phyloP scores from a whole-genome alignment of 371 early-diverging fungal species.

The Mucor saturninus region DNA sequence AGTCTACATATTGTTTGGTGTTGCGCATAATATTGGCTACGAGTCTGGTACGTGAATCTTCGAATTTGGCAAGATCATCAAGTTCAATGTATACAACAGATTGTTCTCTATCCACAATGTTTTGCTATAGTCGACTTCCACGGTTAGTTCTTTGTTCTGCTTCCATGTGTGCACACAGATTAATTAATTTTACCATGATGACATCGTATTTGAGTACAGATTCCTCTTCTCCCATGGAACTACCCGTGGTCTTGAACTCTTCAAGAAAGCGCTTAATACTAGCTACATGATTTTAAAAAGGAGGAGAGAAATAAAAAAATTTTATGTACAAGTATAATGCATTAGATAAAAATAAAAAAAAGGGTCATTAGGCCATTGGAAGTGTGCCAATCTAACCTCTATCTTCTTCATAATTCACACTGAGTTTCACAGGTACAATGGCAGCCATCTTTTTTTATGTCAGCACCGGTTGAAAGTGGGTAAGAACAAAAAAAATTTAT shows the following conservation, averaged over 20 bases:
- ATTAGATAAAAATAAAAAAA: not conserved
- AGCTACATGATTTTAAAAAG: not conserved
- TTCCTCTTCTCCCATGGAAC: conserved; percentile 38
- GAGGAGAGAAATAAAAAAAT: not conserved
- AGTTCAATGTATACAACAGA: conserved; percentile 62
- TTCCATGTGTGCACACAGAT: not conserved
- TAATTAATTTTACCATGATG: conserved; percentile 30
- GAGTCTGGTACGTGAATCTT: conserved; percentile 41
- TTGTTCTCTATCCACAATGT: conserved; percentile 62
- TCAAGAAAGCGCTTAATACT: conserved; percentile 25
- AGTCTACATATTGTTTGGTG: conserved; percentile 82
- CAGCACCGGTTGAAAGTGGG: too few relatives aligned
- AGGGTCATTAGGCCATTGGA: not conserved
- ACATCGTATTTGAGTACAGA: conserved; percentile 34
- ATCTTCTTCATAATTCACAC: conserved; percentile 44
- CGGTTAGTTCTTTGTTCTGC: conserved; percentile 1
- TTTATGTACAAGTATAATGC: not conserved
- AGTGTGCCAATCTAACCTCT: conserved; percentile 27
- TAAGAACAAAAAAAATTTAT: not conserved
- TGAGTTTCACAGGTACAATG: conserved; percentile 35
- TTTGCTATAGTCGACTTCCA: conserved; percentile 44
- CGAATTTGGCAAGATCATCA: conserved; percentile 61
- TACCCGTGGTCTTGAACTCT: conserved; percentile 29
- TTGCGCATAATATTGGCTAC: conserved; percentile 77
- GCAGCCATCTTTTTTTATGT: conserved; percentile 36